A percentile compares a stretch with the other conserved stretches of the same genome.
Evolutionary conservation across 352 stramenopile species (phyloP).

Genomic region (Phytophthora brassicae): DNA sequence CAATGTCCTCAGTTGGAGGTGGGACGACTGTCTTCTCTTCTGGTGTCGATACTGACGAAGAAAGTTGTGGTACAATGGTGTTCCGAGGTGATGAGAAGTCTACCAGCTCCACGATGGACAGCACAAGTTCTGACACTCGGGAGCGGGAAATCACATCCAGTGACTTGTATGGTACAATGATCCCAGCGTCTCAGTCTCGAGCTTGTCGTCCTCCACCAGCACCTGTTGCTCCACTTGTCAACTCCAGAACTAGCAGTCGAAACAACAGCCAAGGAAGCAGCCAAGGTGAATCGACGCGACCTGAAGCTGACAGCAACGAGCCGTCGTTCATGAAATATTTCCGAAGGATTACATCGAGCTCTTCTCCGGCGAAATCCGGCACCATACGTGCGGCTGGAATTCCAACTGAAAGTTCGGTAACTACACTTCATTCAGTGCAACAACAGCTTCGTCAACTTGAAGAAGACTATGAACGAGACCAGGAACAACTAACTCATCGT

Average conservation of each 20-base stretch:
- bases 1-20: conserved; percentile 1
- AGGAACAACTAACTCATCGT: conserved; percentile 33
- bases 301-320: conserved; percentile 32
- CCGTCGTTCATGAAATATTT: conserved; percentile 89
- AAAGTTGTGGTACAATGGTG: conserved; percentile 56
- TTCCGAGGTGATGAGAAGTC: conserved; percentile 35
- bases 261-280: conserved; percentile 13
- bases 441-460: conserved; percentile 61
- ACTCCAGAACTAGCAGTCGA: conserved; percentile 28
- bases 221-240: conserved; percentile 14
- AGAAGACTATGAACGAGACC: conserved; percentile 48
- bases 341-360: conserved; percentile 38
- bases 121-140: conserved; percentile 10
- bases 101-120: conserved; percentile 14
- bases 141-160: conserved; percentile 47
- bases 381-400: conserved; percentile 32
- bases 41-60: not conserved
- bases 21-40: conserved; percentile 33
- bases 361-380: conserved; percentile 12
- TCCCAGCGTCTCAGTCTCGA: conserved; percentile 22
- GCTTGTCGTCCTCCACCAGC: conserved; percentile 24
- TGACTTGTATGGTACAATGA: conserved; percentile 66
- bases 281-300: conserved; percentile 17
- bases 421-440: conserved; percentile 31
- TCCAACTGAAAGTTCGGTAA: conserved; percentile 16